These are phyloP conservation scores for Pseudogymnoascus sp. DNA, from an alignment of 2,329 filamentous ascomycete species.

Conservation along the genomic window DNA sequence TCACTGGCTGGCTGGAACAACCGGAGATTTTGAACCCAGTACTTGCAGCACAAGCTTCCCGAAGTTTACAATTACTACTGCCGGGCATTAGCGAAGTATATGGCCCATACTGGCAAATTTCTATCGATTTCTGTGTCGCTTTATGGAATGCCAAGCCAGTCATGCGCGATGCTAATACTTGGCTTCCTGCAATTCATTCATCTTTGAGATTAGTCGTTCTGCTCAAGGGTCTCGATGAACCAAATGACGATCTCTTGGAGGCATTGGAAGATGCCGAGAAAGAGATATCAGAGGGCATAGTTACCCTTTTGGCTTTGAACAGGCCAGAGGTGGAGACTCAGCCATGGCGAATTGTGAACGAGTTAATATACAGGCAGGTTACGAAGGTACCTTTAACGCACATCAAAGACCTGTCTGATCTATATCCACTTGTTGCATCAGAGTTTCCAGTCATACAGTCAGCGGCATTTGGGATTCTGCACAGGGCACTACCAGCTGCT, in stretches of 20 bases:
- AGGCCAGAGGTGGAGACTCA: conserved; percentile 41
- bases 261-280: conserved; percentile 55
- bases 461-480: conserved; percentile 71
- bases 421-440: conserved; percentile 70
- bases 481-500: conserved; percentile 65
- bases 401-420: conserved; percentile 54
- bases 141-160: conserved; percentile 45
- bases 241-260: conserved; percentile 81
- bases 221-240: conserved; percentile 57
- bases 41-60: conserved; percentile 44
- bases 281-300: conserved; percentile 47
- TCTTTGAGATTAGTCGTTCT: conserved; percentile 62
- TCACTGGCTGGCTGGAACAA: conserved; percentile 62
- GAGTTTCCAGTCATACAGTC: conserved; percentile 69
- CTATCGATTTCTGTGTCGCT: conserved; percentile 49
- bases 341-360: conserved; percentile 67
- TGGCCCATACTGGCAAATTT: conserved; percentile 74
- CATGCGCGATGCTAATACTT: conserved; percentile 36
- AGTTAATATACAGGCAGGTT: conserved; percentile 62
- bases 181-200: conserved; percentile 58
- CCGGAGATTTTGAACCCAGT: conserved; percentile 36
- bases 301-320: conserved; percentile 53
- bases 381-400: conserved; percentile 53
- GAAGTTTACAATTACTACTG: conserved; percentile 53
- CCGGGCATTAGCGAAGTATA: conserved; percentile 75